phyloP scores from a whole-genome alignment of 2,329 filamentous ascomycete genomes.

The Hymenotorrendiella dingleyae region DNA sequence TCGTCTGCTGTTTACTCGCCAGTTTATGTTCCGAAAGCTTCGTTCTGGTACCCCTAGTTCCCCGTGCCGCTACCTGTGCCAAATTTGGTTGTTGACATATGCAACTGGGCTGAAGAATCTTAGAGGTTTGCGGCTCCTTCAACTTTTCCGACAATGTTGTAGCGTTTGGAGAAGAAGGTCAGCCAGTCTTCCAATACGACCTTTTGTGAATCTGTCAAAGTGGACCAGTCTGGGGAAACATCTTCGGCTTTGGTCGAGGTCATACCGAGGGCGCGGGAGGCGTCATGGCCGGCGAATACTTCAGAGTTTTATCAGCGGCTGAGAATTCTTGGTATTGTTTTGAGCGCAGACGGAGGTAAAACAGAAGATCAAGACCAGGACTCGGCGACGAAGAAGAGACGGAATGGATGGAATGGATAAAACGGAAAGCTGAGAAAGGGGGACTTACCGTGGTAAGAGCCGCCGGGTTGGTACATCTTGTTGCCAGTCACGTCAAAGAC shows the following conservation, averaged over 20 bases:
- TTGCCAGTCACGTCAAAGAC: constrained; percentile 94
- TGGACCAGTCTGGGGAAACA: constrained; percentile 74
- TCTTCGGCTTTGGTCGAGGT: constrained; percentile 85
- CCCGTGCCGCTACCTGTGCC: too few species aligned
- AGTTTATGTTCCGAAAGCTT: too few species aligned
- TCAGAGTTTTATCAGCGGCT: too few species aligned
- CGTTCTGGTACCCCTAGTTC: too few species aligned
- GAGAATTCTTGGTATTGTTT: background rate
- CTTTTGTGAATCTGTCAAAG: constrained; percentile 80
- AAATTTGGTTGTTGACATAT: background rate
- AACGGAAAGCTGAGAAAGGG: background rate
- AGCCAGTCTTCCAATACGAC: constrained; percentile 84
- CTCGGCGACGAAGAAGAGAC: too few species aligned
- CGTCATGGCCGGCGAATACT: constrained; percentile 96
- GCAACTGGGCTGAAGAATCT: background rate
- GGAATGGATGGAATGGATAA: background rate
- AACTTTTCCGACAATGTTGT: constrained; percentile 77
- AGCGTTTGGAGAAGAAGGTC: constrained; percentile 94
- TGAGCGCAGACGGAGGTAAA: background rate
- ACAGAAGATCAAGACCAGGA: too few species aligned
- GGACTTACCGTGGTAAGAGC: constrained; percentile 74
- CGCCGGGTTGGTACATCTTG: constrained; percentile 74
- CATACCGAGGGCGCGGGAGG: constrained; percentile 82
- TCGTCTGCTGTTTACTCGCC: too few species aligned
- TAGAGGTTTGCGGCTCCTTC: constrained; percentile 51